phyloP scores from a whole-genome alignment of 73 alveolate genomes.

The Effrenium voratum region DNA sequence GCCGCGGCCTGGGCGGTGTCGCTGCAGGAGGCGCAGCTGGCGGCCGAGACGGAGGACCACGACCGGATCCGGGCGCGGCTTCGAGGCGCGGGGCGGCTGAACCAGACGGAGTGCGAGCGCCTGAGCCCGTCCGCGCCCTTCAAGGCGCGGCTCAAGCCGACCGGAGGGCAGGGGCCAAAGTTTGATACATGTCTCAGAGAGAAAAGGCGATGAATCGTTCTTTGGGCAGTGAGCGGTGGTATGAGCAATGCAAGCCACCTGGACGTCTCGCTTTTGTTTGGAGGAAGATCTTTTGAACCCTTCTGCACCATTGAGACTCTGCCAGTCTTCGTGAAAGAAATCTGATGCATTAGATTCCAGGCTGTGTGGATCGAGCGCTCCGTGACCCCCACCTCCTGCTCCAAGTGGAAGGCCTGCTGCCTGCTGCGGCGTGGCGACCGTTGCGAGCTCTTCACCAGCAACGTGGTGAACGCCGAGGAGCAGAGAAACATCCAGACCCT shows the following conservation, averaged over 20 bases:
- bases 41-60: slow-evolving; percentile 50
- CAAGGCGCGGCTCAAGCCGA: slow-evolving; percentile 7
- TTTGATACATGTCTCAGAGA: too few species aligned
- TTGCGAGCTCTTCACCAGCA: slow-evolving; percentile 86
- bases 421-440: slow-evolving; percentile 90
- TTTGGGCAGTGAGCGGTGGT: too few species aligned
- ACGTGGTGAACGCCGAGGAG: slow-evolving; percentile 55
- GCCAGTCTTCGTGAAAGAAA: too few species aligned
- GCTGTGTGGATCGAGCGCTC: slow-evolving; percentile 86
- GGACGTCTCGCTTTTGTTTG: too few species aligned
- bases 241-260: too few species aligned
- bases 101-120: slow-evolving; percentile 67
- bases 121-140: slow-evolving; percentile 74
- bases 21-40: slow-evolving; percentile 85
- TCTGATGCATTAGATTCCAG: neutral
- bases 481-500: too few species aligned
- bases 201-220: too few species aligned
- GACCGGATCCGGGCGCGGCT: slow-evolving; percentile 60
- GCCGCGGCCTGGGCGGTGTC: slow-evolving; percentile 93
- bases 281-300: too few species aligned
- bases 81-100: slow-evolving; percentile 62
- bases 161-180: too few species aligned
- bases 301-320: too few species aligned
- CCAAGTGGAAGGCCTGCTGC: slow-evolving; percentile 89
- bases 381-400: slow-evolving; percentile 48